Evolutionary conservation across 1,284 basidiomycete species (phyloP).

Genomic region (Cronartium ribicola): DNA sequence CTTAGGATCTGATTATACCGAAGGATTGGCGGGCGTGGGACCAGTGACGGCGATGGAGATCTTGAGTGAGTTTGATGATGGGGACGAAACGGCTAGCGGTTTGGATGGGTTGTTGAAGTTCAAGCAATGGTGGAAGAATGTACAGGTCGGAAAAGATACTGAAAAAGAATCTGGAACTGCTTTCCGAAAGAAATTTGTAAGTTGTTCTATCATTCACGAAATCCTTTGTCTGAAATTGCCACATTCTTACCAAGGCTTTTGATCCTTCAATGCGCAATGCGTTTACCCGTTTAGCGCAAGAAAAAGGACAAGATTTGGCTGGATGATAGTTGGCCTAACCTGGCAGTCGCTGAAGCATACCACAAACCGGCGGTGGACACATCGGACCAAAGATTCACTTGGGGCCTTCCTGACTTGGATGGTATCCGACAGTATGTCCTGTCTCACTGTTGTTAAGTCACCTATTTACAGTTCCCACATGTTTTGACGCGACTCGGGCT

Average conservation of each 20-base stretch:
- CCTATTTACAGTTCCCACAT: background rate
- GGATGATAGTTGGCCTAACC: conserved; percentile 78
- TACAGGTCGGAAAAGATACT: conserved; percentile 83
- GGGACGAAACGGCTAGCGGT: conserved; percentile 55
- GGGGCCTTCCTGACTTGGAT: conserved; percentile 93
- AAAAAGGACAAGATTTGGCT: conserved; percentile 61
- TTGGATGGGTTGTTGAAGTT: conserved; percentile 76
- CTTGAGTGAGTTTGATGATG: conserved; percentile 67
- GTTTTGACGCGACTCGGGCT: conserved; percentile 43
- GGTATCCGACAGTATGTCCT: conserved; percentile 60
- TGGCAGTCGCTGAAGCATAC: conserved; percentile 87
- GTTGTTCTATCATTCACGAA: conserved; percentile 50
- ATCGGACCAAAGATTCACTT: conserved; percentile 90
- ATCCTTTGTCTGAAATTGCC: background rate
- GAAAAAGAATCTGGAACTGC: conserved; percentile 63
- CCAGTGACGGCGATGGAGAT: conserved; percentile 96
- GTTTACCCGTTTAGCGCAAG: conserved; percentile 14
- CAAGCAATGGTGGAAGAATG: conserved; percentile 88
- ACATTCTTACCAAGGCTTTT: background rate
- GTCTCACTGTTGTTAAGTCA: background rate
- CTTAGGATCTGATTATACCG: conserved; percentile 92
- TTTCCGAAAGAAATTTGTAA: conserved; percentile 78
- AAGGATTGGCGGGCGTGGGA: conserved; percentile 90
- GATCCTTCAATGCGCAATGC: background rate
- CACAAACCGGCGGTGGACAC: conserved; percentile 82